These are phyloP conservation scores for Aspergillus luchuensis DNA, from an alignment of 2,329 filamentous ascomycete genomes.

Conservation along the genomic window DNA sequence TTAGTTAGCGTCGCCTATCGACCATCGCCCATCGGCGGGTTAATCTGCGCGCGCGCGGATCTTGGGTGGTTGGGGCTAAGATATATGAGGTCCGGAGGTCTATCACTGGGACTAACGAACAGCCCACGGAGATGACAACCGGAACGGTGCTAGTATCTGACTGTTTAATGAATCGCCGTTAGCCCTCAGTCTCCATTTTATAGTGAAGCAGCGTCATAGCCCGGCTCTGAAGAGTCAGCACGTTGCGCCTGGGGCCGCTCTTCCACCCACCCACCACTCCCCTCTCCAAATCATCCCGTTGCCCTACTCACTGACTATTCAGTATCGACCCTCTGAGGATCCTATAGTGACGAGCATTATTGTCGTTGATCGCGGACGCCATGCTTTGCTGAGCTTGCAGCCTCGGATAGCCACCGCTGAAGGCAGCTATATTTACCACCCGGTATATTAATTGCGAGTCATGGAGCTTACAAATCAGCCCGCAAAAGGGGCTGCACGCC, in stretches of 20 bases:
- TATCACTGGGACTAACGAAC: conserved; percentile 4
- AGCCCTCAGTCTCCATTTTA: not conserved
- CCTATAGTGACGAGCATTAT: conserved; percentile 3
- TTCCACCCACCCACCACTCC: not conserved
- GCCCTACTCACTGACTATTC: not conserved
- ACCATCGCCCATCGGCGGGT: conserved; percentile 8
- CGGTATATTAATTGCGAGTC: conserved; percentile 2
- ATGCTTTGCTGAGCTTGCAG: not conserved
- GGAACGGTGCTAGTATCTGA: conserved; percentile 13
- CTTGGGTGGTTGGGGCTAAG: conserved; percentile 5
- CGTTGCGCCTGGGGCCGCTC: not conserved
- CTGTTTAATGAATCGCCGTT: conserved; percentile 8
- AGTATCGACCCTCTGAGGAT: conserved; percentile 1
- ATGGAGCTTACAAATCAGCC: conserved; percentile 1
- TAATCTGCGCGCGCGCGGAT: conserved; percentile 9
- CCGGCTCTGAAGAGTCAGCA: conserved; percentile 1
- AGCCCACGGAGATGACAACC: conserved; percentile 17
- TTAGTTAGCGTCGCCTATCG: conserved; percentile 5
- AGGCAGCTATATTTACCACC: conserved; percentile 6
- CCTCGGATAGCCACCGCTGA: not conserved
- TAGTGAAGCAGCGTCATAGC: not conserved
- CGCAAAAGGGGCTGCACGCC: not conserved
- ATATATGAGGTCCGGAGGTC: not conserved
- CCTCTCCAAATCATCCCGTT: conserved; percentile 4
- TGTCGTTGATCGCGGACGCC: not conserved